These are phyloP conservation scores for Moesziomyces globuligerus DNA, from an alignment of 1,284 basidiomycete genomes.

Conservation along the genomic window DNA sequence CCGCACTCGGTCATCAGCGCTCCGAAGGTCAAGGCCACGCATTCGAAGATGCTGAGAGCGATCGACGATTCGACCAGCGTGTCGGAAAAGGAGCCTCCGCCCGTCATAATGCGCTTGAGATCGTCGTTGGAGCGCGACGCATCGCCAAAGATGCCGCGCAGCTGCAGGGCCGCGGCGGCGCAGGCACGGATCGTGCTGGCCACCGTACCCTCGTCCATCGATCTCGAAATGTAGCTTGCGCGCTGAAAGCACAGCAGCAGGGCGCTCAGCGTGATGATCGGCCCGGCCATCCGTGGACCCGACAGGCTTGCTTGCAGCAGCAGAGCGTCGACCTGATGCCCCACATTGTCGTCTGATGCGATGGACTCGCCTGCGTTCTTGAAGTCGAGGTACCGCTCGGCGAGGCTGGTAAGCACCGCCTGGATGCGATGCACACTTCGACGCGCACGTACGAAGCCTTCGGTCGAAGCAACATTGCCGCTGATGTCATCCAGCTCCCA, in stretches of 20 bases:
- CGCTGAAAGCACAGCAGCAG: neutral
- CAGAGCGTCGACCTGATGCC: neutral
- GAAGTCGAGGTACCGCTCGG: neutral
- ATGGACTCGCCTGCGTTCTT: neutral
- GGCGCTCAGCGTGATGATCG: neutral
- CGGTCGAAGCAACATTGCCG: slow-evolving; percentile 13
- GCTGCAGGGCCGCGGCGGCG: neutral
- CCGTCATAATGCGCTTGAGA: neutral
- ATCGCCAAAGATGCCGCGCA: neutral
- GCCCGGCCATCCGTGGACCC: neutral
- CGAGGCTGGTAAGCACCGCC: slow-evolving; percentile 6
- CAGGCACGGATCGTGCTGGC: neutral
- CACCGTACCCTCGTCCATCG: neutral
- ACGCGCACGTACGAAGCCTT: neutral
- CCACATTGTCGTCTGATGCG: neutral
- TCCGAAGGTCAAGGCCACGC: slow-evolving; percentile 7
- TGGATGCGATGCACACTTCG: slow-evolving; percentile 7
- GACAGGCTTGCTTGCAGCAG: neutral
- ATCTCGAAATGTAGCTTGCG: neutral
- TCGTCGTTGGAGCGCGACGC: too few relatives aligned
- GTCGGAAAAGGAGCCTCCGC: neutral
- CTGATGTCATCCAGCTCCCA: slow-evolving; percentile 20
- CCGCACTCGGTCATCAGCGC: neutral
- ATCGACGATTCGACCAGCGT: neutral
- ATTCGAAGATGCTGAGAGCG: slow-evolving; percentile 19